Conservation (phyloP, 257 asterid species). For the Datura wrightii region DNA sequence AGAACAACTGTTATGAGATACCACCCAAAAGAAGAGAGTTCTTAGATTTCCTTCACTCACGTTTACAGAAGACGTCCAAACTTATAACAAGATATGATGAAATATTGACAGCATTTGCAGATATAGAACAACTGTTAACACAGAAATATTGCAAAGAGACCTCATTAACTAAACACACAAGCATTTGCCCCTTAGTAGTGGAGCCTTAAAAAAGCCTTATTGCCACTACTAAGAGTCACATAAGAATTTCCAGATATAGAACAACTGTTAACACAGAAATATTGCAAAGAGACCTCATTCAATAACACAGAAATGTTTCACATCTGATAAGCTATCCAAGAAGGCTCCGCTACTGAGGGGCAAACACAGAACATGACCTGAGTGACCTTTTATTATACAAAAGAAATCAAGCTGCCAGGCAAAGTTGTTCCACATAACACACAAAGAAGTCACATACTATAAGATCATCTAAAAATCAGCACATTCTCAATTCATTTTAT, state of each 20-base stretch:
- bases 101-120: not conserved
- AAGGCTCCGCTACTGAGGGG: not conserved
- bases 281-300: too few relatives aligned
- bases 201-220: too few relatives aligned
- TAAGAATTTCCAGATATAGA: too few relatives aligned
- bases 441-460: not conserved
- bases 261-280: too few relatives aligned
- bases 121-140: too few relatives aligned
- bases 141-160: too few relatives aligned
- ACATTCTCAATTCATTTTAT: not conserved
- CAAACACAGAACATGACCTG: not conserved
- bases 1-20: not conserved
- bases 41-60: not conserved
- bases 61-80: not conserved
- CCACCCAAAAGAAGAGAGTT: not conserved
- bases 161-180: too few relatives aligned
- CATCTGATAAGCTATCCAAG: not conserved
- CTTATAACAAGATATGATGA: not conserved
- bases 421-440: not conserved
- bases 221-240: too few relatives aligned
- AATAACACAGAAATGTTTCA: too few relatives aligned
- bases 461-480: conserved; percentile 4
- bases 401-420: not conserved
- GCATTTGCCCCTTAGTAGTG: too few relatives aligned
- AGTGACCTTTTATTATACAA: not conserved